These are phyloP conservation scores for Mucor mucedo DNA, from an alignment of 371 early-diverging fungal species.

Conservation along the genomic window DNA sequence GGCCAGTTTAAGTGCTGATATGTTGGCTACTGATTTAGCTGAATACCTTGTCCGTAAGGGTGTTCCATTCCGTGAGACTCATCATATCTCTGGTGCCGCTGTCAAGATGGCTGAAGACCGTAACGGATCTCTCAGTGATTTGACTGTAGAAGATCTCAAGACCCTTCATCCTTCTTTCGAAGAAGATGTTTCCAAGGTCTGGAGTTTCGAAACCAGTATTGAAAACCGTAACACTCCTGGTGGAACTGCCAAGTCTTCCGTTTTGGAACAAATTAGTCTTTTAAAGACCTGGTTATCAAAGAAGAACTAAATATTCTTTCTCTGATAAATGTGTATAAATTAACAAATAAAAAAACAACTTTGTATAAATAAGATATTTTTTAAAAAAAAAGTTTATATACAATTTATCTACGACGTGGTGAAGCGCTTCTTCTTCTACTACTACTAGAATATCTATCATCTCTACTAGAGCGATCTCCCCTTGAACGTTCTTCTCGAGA, in stretches of 20 bases:
- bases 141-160: slow-evolving; percentile 81
- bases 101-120: slow-evolving; percentile 92
- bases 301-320: neutral
- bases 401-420: slow-evolving; percentile 24
- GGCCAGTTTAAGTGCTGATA: slow-evolving; percentile 81
- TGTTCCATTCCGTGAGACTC: slow-evolving; percentile 98
- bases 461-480: slow-evolving; percentile 8
- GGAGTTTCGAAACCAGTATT: slow-evolving; percentile 88
- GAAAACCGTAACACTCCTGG: slow-evolving; percentile 88
- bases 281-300: slow-evolving; percentile 70
- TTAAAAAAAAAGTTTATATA: slow-evolving; percentile 4
- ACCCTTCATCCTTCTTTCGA: slow-evolving; percentile 82
- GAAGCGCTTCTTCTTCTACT: slow-evolving; percentile 27
- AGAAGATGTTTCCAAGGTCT: slow-evolving; percentile 78
- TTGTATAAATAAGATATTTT: slow-evolving; percentile 1
- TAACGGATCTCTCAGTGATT: slow-evolving; percentile 65
- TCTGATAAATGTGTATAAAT: neutral
- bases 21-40: slow-evolving; percentile 97
- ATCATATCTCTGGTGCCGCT: slow-evolving; percentile 96
- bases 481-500: slow-evolving; percentile 3
- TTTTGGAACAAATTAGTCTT: slow-evolving; percentile 77
- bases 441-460: slow-evolving; percentile 4
- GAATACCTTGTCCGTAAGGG: slow-evolving; percentile 94
- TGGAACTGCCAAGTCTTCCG: slow-evolving; percentile 85
- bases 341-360: neutral